A percentile compares a stretch with the other conserved stretches of the same genome.
Conservation (phyloP, 345 rosid genomes). For the Eucalyptus pumila region DNA sequence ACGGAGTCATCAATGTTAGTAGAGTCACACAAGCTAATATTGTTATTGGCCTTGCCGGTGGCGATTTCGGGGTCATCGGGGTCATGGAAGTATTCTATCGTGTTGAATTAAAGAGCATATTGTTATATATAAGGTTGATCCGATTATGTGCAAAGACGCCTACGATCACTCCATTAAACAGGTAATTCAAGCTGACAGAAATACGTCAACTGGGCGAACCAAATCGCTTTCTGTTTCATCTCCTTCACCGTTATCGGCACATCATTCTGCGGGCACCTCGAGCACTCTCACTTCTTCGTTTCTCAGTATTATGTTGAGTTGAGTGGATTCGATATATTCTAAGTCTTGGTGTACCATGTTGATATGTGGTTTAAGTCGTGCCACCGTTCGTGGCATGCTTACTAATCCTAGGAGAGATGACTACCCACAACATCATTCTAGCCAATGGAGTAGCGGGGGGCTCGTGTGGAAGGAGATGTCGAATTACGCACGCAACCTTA, state of each 20-base stretch:
- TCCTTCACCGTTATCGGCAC: neutral
- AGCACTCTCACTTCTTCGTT: neutral
- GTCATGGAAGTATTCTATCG: neutral
- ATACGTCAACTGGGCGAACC: accelerated
- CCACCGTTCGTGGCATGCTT: no score
- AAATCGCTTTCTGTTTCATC: accelerated
- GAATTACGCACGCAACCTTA: no score
- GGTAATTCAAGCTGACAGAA: neutral
- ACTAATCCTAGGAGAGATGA: no score
- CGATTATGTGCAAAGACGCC: neutral
- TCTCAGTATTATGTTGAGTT: no score
- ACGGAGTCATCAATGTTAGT: neutral
- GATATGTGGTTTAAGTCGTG: no score
- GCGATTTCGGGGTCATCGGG: neutral
- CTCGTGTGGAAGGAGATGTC: no score
- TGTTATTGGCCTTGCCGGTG: neutral
- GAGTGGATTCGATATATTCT: no score
- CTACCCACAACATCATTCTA: no score
- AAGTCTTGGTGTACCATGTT: no score
- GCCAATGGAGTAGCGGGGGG: no score
- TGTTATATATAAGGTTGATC: neutral
- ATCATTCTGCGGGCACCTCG: neutral
- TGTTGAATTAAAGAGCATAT: neutral
- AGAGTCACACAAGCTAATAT: neutral
- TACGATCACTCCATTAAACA: neutral